Evolutionary conservation across 225 moss, liverwort and hornwort species (phyloP).

Genomic region (Pseudoscleropodium purum): DNA sequence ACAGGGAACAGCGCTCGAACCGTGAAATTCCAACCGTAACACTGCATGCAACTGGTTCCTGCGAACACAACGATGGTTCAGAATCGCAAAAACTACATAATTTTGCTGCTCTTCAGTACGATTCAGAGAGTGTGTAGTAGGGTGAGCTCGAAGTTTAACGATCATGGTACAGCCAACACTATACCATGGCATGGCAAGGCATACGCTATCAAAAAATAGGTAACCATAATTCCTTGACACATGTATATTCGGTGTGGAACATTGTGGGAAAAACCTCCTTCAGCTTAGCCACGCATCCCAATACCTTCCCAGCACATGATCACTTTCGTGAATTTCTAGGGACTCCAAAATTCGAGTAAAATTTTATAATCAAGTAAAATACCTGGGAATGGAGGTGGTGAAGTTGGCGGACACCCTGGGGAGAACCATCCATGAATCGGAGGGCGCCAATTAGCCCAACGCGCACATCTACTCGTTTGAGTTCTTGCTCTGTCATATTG

Average conservation of each 20-base stretch:
- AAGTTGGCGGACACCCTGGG: slow-evolving; percentile 95
- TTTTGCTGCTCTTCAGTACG: not conserved
- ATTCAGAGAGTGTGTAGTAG: not conserved
- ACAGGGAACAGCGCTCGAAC: slow-evolving; percentile 89
- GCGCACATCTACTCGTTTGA: slow-evolving; percentile 85
- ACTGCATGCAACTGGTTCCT: slow-evolving; percentile 81
- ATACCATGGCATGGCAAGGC: not conserved
- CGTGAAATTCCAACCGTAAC: slow-evolving; percentile 90
- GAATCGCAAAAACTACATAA: not conserved
- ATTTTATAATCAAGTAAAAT: not conserved
- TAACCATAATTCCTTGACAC: not conserved
- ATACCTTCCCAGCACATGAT: not conserved
- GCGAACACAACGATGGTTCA: slow-evolving; percentile 9
- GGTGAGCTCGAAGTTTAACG: not conserved
- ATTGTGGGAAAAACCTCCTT: not conserved
- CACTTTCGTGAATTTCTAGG: not conserved
- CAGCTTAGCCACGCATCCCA: not conserved
- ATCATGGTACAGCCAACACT: not conserved
- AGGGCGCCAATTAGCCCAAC: slow-evolving; percentile 86
- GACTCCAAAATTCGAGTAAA: not conserved
- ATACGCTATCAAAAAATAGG: not conserved
- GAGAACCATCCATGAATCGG: slow-evolving; percentile 91
- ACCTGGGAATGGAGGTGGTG: slow-evolving; percentile 90
- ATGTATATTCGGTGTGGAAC: not conserved
- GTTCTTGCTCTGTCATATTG: slow-evolving; percentile 97